Percentiles rank a stretch among this genome's conserved stretches.
These are phyloP conservation scores for Dioscorea dumetorum DNA, from an alignment of 106 monocot genomes.

Conservation along the genomic window DNA sequence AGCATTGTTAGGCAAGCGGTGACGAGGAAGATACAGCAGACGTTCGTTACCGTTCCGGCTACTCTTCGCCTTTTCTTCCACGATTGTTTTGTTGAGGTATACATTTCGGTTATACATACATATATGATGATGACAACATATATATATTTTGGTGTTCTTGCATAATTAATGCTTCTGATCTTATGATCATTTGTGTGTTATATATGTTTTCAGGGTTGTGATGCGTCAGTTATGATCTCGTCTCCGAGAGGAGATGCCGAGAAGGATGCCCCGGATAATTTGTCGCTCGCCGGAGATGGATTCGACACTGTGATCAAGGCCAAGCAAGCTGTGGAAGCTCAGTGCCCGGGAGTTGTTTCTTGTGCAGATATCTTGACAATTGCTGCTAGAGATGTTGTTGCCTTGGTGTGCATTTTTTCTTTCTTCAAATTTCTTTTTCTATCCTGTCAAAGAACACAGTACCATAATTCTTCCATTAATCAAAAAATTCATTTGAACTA, in stretches of 20 bases:
- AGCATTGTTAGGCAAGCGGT: conserved; percentile 34
- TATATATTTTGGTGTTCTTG: not conserved
- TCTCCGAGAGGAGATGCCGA: conserved; percentile 45
- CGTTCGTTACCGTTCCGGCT: conserved; percentile 44
- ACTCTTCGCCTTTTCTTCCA: conserved; percentile 64
- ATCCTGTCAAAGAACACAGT: too few relatives aligned
- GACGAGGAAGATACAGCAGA: conserved; percentile 32
- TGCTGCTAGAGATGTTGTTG: conserved; percentile 53
- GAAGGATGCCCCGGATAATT: conserved; percentile 51
- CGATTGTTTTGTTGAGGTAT: conserved; percentile 47
- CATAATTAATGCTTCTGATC: not conserved
- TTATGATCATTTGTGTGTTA: not conserved
- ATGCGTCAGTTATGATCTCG: conserved; percentile 46
- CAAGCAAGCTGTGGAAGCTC: conserved; percentile 40
- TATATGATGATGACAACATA: too few relatives aligned
- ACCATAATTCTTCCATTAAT: too few relatives aligned
- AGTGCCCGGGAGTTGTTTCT: conserved; percentile 47
- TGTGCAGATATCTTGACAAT: conserved; percentile 53
- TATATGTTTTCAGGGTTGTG: conserved; percentile 35
- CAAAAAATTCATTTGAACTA: too few relatives aligned
- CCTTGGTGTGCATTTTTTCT: conserved; percentile 22
- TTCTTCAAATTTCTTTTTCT: too few relatives aligned
- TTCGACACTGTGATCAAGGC: conserved; percentile 51
- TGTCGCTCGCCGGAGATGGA: conserved; percentile 62
- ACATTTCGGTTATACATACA: too few relatives aligned